phyloP scores from a whole-genome alignment of 1,139 yeast species.

The Zygosaccharomyces sapae region DNA sequence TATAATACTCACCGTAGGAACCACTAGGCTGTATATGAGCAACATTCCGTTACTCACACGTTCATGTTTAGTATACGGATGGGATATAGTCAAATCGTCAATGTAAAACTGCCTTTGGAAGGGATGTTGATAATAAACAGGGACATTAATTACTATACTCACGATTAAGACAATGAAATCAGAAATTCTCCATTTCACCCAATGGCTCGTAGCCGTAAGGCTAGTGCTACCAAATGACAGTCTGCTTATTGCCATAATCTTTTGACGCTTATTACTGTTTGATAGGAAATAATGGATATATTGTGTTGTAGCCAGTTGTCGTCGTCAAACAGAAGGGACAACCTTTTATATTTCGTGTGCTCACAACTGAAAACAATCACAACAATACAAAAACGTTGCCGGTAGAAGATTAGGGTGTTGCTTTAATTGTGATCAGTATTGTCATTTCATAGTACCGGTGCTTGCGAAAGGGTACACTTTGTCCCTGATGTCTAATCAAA shows the following conservation, averaged over 20 bases:
- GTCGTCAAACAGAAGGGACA: background rate
- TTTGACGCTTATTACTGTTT: background rate
- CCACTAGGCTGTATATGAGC: constrained; percentile 39
- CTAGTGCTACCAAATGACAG: constrained; percentile 33
- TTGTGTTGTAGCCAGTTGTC: background rate
- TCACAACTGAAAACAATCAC: background rate
- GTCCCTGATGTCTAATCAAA: no score
- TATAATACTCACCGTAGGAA: constrained; percentile 42
- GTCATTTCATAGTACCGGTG: no score
- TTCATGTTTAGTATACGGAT: constrained; percentile 67
- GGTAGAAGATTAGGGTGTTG: background rate
- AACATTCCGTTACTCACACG: constrained; percentile 47
- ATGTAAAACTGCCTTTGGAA: constrained; percentile 67
- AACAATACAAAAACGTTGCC: background rate
- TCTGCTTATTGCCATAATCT: constrained; percentile 38
- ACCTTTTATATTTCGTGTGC: background rate
- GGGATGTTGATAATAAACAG: constrained; percentile 50
- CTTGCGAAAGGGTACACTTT: no score
- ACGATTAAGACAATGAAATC: constrained; percentile 48
- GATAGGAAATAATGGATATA: background rate
- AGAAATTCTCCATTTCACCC: constrained; percentile 53
- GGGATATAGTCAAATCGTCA: constrained; percentile 55
- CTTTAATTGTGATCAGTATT: background rate
- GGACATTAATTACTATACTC: constrained; percentile 43
- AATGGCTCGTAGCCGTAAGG: constrained; percentile 12